Evolutionary conservation across 495 filamentous ascomycete species (phyloP), one percentile per base, ranked within the genome.

Genomic region (Trichoderma orchidacearum): DNA sequence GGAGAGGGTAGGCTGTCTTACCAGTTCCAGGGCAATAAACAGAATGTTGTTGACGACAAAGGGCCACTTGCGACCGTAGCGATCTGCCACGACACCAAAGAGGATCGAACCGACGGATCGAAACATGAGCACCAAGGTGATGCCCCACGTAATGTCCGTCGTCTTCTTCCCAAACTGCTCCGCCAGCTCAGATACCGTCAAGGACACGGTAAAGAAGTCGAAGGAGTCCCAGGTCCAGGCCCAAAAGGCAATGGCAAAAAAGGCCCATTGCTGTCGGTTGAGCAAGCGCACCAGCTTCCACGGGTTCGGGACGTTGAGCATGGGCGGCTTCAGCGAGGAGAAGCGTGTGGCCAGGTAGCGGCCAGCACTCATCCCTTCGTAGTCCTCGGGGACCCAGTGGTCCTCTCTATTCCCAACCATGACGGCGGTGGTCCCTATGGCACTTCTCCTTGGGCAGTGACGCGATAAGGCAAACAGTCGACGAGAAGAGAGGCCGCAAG

Each of bases 151-250:
- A 57, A 95, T 93, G 36, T 93, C 82, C 3, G 84, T 79, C 32
- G 84, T 85, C 41, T 76, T 70, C 60, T 78, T 81, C 57, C 74
- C 75, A 61, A 93, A 95, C 1, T 71, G 67, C 60, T 81, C 68
- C 27, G 87, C 83, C 28, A 95, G 75, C 30, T 89, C 69, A 5
- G 70, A 68, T 21, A 89, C 81, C 0, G 87, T 90, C 56, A 95
- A 67, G 6, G 84, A 88, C 61, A 93, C 87, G 59, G 87, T 91
- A 74, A 95, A 95, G 75, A 95, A 95, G 64, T 95, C 89, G 59
- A 93, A 91, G 13, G 89, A 81, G 66, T 95, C 89, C 86, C 88
- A 92, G 0, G 83, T 81, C 87, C 87, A 91, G 11, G 79, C 87
- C 17, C 76, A 59, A 58, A 88, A 89, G 5, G 82, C 84, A 60